Conservation (phyloP, 2,329 filamentous ascomycete species). For the Cladorrhinum sp. region DNA sequence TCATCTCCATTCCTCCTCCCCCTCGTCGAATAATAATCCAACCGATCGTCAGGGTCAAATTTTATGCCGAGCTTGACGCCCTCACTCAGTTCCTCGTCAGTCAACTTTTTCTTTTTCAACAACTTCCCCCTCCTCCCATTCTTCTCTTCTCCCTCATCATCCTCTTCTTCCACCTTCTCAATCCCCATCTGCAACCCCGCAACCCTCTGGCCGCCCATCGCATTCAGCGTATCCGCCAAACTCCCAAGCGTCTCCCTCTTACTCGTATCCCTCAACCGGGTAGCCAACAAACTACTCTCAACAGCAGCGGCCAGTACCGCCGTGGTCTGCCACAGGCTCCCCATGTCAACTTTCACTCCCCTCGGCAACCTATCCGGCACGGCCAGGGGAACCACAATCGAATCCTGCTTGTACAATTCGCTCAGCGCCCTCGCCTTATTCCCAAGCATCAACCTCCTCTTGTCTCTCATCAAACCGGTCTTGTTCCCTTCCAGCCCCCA, state of each 20-base stretch:
- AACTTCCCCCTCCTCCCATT: not conserved
- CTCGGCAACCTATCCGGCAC: constrained; percentile 55
- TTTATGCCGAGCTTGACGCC: constrained; percentile 38
- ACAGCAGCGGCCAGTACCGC: constrained; percentile 73
- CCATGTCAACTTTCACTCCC: constrained; percentile 47
- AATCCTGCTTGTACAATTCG: constrained; percentile 66
- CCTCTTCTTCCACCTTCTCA: constrained; percentile 32
- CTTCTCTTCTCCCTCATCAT: constrained; percentile 29
- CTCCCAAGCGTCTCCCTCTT: constrained; percentile 55
- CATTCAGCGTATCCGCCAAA: constrained; percentile 65
- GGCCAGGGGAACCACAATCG: constrained; percentile 73
- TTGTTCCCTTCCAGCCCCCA: constrained; percentile 68
- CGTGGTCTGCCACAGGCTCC: constrained; percentile 75
- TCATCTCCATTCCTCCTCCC: constrained; percentile 19
- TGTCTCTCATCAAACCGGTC: constrained; percentile 53
- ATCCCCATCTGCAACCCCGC: constrained; percentile 70
- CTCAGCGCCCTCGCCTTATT: constrained; percentile 73
- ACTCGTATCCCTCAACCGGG: constrained; percentile 57
- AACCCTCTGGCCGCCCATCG: constrained; percentile 75
- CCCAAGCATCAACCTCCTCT: constrained; percentile 61
- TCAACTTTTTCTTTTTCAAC: constrained; percentile 30
- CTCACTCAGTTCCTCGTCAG: constrained; percentile 30
- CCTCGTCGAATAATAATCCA: constrained; percentile 25
- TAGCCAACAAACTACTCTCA: constrained; percentile 75
- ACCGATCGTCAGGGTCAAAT: constrained; percentile 40